Evolutionary conservation across 2,329 filamentous ascomycete species (phyloP).

Genomic region (Pezicula neosporulosa): DNA sequence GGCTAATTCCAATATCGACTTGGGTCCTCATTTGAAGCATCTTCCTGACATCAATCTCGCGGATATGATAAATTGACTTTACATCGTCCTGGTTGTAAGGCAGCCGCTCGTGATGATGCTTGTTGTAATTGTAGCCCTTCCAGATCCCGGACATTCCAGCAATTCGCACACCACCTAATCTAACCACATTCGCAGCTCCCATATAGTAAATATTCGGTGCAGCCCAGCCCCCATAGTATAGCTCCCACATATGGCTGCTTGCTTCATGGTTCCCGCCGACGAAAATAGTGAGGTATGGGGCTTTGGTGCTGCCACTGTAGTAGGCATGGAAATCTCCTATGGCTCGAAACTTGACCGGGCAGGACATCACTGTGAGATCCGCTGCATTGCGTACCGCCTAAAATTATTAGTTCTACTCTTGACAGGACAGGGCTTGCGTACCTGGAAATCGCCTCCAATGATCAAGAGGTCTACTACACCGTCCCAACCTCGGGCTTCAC

Average conservation of each 20-base stretch:
- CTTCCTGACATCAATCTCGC: conserved; percentile 89
- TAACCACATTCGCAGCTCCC: conserved; percentile 85
- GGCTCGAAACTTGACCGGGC: conserved; percentile 80
- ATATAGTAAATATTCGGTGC: conserved; percentile 97
- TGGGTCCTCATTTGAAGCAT: conserved; percentile 80
- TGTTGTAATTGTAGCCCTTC: conserved; percentile 86
- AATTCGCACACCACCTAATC: conserved; percentile 80
- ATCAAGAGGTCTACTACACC: conserved; percentile 88
- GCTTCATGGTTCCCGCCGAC: conserved; percentile 96
- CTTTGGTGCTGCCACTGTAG: conserved; percentile 73
- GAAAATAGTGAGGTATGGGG: conserved; percentile 89
- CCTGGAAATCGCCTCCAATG: conserved; percentile 95
- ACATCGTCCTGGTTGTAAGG: conserved; percentile 78
- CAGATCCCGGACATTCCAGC: conserved; percentile 91
- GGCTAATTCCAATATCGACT: conserved; percentile 86
- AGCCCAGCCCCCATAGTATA: conserved; percentile 96
- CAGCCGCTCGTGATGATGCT: conserved; percentile 78
- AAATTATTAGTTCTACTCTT: conserved; percentile 5
- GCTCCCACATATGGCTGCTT: conserved; percentile 82
- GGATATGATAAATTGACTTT: conserved; percentile 81
- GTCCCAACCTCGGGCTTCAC: conserved; percentile 70
- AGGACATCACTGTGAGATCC: conserved; percentile 85
- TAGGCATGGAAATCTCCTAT: conserved; percentile 94
- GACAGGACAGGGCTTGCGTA: conserved; percentile 29
- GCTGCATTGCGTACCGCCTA: conserved; percentile 83